Evolutionary conservation across 306 rosid genomes (phyloP), one percentile per base, ranked within the genome.

Genomic region (Quercus bicolor): DNA sequence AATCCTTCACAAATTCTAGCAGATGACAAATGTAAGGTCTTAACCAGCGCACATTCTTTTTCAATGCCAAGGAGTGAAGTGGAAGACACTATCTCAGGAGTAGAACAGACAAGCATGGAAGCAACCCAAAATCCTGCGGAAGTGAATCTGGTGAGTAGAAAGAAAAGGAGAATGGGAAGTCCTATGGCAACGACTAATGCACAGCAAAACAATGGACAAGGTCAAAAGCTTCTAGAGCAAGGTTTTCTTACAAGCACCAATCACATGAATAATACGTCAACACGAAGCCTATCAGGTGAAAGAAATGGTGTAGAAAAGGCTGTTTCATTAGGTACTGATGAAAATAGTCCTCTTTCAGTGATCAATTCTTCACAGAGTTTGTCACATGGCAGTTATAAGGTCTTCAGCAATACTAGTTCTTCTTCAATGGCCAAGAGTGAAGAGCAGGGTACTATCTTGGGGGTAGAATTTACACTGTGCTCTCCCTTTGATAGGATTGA

Each of bases 341-440:
- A 43, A 21, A 71, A 72, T 72, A 29, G 23, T 57, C 23, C 29
- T 57, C 23, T 57, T 19, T 20, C 24, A 12, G 29, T 4, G 13
- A 59, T 10, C 5, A 21, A 23, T 21, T 23, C 26, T 23, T 59
- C 33, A 10, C 19, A 21, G 24, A 23, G 31, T 59, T 28, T 21
- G 3, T 23, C 66, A 37, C 21, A 81, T 60, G 80, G 52, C 55
- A 72, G 70, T 53, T 10, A 51, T 65, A 43, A 55, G 57, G 56
- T 51, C 73, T 16, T 76, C 56, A 31, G 51, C 56, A 72, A 68
- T 53, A 24, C 70, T 71, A 72, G 59, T 71, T 79, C 75, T 56
- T 73, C 80, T 9, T 24, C 84, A 52, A 20, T 77, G 85, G 56
- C 80, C 9, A 68, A 59, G 73, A 76, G 77, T 52, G 79, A 84